Evolutionary conservation across 176 grass and related monocot species (phyloP), one percentile per base, ranked within the genome.

Genomic region (Phragmites australis): DNA sequence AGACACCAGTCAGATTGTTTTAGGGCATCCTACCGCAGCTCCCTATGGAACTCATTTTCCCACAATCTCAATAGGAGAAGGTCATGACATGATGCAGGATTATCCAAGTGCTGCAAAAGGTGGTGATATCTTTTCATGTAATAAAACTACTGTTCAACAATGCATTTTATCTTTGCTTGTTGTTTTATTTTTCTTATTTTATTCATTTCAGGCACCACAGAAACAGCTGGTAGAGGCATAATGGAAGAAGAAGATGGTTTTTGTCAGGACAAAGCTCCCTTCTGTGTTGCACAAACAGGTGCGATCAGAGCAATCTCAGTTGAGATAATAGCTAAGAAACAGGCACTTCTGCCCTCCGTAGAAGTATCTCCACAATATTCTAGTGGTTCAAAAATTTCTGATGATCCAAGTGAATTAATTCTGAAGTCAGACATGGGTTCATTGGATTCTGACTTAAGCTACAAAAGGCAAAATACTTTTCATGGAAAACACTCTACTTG

Each of bases 391-490:
- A 84, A 66, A 61, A 29, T 65, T 85, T 66, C 70, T 50, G 18
- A 58, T 74, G 49, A 63, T 74, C 32, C 42, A 81, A 88, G 9
- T 37, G 63, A 83, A 73, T 77, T 59, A 68, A 54, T 58, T 72
- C 26, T n/a, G 18, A 91, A 66, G 60, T 39, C 32, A 18, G 63
- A 62, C 54, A 80, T 72, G 17, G 21, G 68, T 81, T 78, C 48
- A 26, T 69, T 48, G 53, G 74, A 65, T 50, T 73, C 81, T 60
- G 57, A 72, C 41, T 62, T 66, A 31, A 81, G 31, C 39, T 85
- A 78, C 68, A 94, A 87, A 90, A 81, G 69, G 65, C 82, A 84
- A 69, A 82, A 78, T 57, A 76, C 59, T 57, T 65, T 48, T 54
- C 31, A 87, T 65, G 78, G 48, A 46, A 81, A 45, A 32, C 61